phyloP scores from a whole-genome alignment of 805 yeast genomes.

The Cyberlindnera galapagoensis region DNA sequence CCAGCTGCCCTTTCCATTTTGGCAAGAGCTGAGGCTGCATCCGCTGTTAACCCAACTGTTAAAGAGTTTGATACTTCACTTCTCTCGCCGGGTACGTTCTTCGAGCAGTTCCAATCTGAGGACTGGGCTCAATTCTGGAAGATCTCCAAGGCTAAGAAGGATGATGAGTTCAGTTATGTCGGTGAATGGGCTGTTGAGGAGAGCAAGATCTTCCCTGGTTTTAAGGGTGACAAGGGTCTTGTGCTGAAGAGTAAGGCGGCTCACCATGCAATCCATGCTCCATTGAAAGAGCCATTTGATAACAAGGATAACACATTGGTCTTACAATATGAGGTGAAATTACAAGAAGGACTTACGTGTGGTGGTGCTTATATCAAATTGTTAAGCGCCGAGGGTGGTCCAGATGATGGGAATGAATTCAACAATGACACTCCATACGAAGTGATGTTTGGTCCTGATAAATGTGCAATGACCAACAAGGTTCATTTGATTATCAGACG shows the following conservation, averaged over 20 bases:
- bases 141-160: slow-evolving; percentile 49
- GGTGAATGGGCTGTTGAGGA: slow-evolving; percentile 79
- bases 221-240: slow-evolving; percentile 63
- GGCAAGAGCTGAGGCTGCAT: slow-evolving; percentile 12
- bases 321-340: slow-evolving; percentile 82
- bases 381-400: slow-evolving; percentile 38
- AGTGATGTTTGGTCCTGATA: slow-evolving; percentile 93
- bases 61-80: slow-evolving; percentile 30
- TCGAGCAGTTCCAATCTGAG: slow-evolving; percentile 54
- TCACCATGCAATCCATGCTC: slow-evolving; percentile 73
- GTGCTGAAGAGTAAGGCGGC: slow-evolving; percentile 72
- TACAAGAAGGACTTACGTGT: slow-evolving; percentile 72
- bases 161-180: slow-evolving; percentile 49
- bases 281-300: slow-evolving; percentile 50
- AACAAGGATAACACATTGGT: slow-evolving; percentile 64
- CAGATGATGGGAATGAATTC: slow-evolving; percentile 40
- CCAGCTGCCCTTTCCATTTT: slow-evolving; percentile 21
- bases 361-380: slow-evolving; percentile 90
- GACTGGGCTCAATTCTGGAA: slow-evolving; percentile 44
- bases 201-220: slow-evolving; percentile 50
- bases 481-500: slow-evolving; percentile 71
- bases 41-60: slow-evolving; percentile 24
- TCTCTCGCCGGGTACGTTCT: slow-evolving; percentile 41
- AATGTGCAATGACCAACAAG: slow-evolving; percentile 75
- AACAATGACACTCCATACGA: slow-evolving; percentile 66